Percentiles rank a stretch among this genome's conserved stretches.
Evolutionary conservation across 2,329 filamentous ascomycete genomes (phyloP).

Genomic region (Sporothrix curviconia): DNA sequence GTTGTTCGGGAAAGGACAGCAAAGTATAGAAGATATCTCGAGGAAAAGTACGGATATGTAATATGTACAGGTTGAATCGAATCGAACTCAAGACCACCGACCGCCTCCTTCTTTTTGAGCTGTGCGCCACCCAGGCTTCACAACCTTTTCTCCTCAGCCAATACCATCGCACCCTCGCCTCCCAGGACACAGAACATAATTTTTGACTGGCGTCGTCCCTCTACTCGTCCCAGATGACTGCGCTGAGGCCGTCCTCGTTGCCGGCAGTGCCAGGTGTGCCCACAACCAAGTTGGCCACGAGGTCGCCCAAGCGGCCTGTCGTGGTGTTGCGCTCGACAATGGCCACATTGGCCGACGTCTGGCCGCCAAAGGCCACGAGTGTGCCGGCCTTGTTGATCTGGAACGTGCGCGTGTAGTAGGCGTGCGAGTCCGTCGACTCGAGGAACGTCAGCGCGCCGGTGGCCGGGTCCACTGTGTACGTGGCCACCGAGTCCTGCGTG

Average conservation of each 20-base stretch:
- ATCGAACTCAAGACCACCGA: neutral
- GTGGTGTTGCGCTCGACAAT: constrained; percentile 48
- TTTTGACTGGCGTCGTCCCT: too few species aligned
- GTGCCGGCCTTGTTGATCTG: constrained; percentile 52
- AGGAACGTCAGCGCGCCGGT: constrained; percentile 46
- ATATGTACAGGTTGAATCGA: neutral
- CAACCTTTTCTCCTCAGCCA: neutral
- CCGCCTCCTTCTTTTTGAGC: neutral
- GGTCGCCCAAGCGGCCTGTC: constrained; percentile 48
- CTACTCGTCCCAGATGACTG: constrained; percentile 42
- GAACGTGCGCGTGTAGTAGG: constrained; percentile 57
- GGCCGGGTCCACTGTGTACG: constrained; percentile 39
- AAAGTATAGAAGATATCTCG: neutral
- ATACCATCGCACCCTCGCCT: too few species aligned
- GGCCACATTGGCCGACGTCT: constrained; percentile 52
- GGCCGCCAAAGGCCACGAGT: constrained; percentile 57
- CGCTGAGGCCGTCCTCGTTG: constrained; percentile 42
- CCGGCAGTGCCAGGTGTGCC: constrained; percentile 34
- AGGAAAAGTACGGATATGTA: neutral
- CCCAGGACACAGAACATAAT: neutral
- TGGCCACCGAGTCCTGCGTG: constrained; percentile 49
- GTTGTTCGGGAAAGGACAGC: too few species aligned
- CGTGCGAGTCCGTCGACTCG: constrained; percentile 50
- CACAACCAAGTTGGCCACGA: constrained; percentile 36
- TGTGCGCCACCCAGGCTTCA: neutral